Base-by-base conservation (phyloP, 2,329 filamentous ascomycete species). In the Xylaria sp. region DNA sequence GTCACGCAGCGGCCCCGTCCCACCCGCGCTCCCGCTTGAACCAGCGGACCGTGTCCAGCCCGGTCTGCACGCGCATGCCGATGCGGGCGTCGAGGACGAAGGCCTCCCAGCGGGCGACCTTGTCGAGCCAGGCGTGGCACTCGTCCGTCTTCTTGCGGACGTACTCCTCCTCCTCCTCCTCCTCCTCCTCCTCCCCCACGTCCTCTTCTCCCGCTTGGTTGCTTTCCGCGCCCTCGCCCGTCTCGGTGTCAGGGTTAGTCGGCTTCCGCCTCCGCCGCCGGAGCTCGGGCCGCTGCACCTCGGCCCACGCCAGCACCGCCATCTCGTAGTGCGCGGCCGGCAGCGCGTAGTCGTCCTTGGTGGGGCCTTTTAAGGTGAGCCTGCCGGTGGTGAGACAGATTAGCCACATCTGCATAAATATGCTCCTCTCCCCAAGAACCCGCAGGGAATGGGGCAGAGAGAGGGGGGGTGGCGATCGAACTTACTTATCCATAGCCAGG, bases 321-420 rank as follows among this genome's bases (percentile, higher is more conserved):
- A 94, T 84, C 73, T 99, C 94, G 71, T 97, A 97, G 61, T 91
- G 80, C 1, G 89, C 91, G 0, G 87, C 84, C 0, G 93, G 90
- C 6, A 82, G 76, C 8, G 85, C 78, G 76, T 89, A 92, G 64
- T 89, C 86, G 54, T 92, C 89, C 52, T 80, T 85, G 1, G 81
- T 77, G 0, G 76, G 64, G 2, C 86, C 87, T 59, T 82, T 86
- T 69, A 86, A 85, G 11, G 72, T 65, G 1, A 71, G 61, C 44
- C 83, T 85, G 45, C 20, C 39, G 5, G 4, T 18, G 24, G 54
- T 62, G 42, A 64, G 63, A 52, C 18, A 43, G 17, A 21, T 18
- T 19, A 7, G 21, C 26, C 18, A 22, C 4, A n/a, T n/a, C n/a
- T n/a, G n/a, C n/a, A n/a, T n/a, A n/a, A n/a, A n/a, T n/a, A n/a